A percentile compares a stretch with the other conserved stretches of the same genome.
Conservation (phyloP, 768 basidiomycete species). For the Calocybe cyanea region DNA sequence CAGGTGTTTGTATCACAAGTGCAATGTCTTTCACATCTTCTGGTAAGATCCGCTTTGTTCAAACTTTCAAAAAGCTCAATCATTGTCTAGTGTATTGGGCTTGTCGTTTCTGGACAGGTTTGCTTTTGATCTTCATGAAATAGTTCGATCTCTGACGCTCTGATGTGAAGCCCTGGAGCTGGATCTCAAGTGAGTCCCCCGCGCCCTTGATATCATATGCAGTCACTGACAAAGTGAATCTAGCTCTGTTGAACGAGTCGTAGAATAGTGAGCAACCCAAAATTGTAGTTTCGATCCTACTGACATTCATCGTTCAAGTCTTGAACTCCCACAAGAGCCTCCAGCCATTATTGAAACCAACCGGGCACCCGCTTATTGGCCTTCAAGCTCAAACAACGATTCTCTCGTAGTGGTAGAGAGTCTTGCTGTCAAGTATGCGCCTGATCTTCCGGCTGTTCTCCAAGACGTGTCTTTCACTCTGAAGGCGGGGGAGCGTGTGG, state of each 20-base stretch:
- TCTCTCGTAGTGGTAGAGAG: constrained; percentile 67
- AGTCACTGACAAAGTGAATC: constrained; percentile 1
- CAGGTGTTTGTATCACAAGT: constrained; percentile 74
- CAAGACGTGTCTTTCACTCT: constrained; percentile 72
- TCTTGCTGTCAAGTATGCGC: constrained; percentile 77
- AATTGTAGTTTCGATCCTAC: not conserved
- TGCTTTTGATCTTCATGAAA: not conserved
- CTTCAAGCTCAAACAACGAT: constrained; percentile 61
- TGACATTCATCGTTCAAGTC: constrained; percentile 22
- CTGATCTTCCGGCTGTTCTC: constrained; percentile 79
- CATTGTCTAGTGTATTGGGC: constrained; percentile 43
- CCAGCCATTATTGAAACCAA: constrained; percentile 68
- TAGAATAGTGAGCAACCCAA: constrained; percentile 65
- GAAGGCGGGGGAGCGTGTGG: constrained; percentile 68
- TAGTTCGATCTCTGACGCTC: not conserved
- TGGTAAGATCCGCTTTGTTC: constrained; percentile 19
- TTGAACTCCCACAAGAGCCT: constrained; percentile 86
- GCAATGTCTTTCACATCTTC: constrained; percentile 50
- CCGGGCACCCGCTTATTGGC: constrained; percentile 91
- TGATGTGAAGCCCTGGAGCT: constrained; percentile 58
- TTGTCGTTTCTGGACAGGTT: constrained; percentile 47
- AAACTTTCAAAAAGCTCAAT: not conserved
- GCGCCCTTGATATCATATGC: not conserved
- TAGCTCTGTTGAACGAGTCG: constrained; percentile 86
- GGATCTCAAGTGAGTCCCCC: constrained; percentile 63